A percentile compares a stretch with the other conserved stretches of the same genome.
These are phyloP conservation scores for Alternaria hordeiaustralica DNA, from an alignment of 2,329 filamentous ascomycete species.

Conservation along the genomic window DNA sequence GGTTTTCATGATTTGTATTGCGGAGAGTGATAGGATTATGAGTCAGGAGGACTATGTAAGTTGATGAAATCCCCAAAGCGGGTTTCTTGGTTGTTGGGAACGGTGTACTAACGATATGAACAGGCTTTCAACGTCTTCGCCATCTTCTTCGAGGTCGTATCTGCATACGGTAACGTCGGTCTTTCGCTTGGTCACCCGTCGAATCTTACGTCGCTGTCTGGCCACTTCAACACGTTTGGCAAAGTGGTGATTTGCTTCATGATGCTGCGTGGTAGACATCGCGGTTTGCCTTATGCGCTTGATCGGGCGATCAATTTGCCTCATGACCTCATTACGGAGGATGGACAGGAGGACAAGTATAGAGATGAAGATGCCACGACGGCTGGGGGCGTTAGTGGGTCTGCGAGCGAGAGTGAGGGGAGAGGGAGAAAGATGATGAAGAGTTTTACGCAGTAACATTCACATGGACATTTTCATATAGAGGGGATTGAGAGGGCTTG, in stretches of 20 bases:
- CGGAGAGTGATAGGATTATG: slow-evolving; percentile 76
- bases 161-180: slow-evolving; percentile 78
- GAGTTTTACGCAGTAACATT: background rate
- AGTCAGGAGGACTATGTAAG: slow-evolving; percentile 58
- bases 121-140: slow-evolving; percentile 56
- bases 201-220: slow-evolving; percentile 80
- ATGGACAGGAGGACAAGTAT: background rate
- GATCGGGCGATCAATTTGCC: slow-evolving; percentile 74
- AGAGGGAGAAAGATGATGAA: background rate
- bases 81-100: background rate
- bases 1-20: slow-evolving; percentile 88
- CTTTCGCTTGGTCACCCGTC: slow-evolving; percentile 81
- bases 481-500: background rate
- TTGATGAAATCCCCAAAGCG: background rate
- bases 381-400: background rate
- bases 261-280: slow-evolving; percentile 69
- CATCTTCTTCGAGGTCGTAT: slow-evolving; percentile 52
- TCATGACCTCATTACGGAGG: slow-evolving; percentile 52
- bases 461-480: rapidly evolving
- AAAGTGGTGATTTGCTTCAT: slow-evolving; percentile 71
- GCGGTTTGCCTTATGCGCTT: slow-evolving; percentile 69
- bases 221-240: slow-evolving; percentile 75
- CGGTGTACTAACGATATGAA: background rate
- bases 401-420: background rate
- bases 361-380: background rate